A percentile compares a stretch with the other conserved stretches of the same genome.
phyloP scores from a whole-genome alignment of 2,329 filamentous ascomycete species.

The Rutstroemia sp. region DNA sequence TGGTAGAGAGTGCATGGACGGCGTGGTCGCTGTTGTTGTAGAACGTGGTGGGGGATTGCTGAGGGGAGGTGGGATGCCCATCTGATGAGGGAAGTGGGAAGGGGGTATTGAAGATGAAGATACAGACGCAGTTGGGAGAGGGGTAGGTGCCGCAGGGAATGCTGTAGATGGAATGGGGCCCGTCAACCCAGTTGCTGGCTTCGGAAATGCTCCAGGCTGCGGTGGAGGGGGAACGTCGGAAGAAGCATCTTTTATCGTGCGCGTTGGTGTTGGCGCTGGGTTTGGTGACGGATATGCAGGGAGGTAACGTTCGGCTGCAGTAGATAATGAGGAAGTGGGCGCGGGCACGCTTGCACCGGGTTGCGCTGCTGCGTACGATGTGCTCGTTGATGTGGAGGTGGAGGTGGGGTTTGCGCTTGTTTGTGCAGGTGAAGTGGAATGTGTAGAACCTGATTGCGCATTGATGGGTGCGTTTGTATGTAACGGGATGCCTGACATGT shows the following conservation, averaged over 20 bases:
- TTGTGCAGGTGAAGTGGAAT: slow-evolving; percentile 33
- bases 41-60: slow-evolving; percentile 37
- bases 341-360: slow-evolving; percentile 41
- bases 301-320: slow-evolving; percentile 29
- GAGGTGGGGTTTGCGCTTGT: slow-evolving; percentile 30
- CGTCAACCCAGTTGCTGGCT: slow-evolving; percentile 29
- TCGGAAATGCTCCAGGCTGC: slow-evolving; percentile 49
- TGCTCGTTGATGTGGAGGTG: slow-evolving; percentile 26
- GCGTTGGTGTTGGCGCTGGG: slow-evolving; percentile 30
- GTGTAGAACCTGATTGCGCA: slow-evolving; percentile 33
- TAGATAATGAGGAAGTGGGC: slow-evolving; percentile 25
- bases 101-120: neutral
- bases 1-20: neutral
- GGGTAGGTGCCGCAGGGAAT: slow-evolving; percentile 30
- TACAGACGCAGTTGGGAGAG: slow-evolving; percentile 32
- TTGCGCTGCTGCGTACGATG: slow-evolving; percentile 35
- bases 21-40: slow-evolving; percentile 33
- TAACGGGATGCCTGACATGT: slow-evolving; percentile 55
- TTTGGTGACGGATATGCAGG: slow-evolving; percentile 24
- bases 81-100: slow-evolving; percentile 37
- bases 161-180: slow-evolving; percentile 42
- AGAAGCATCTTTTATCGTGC: slow-evolving; percentile 32
- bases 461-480: slow-evolving; percentile 53
- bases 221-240: slow-evolving; percentile 42
- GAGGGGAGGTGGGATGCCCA: slow-evolving; percentile 20